These are phyloP conservation scores for Artemisia argyi DNA, from an alignment of 129 eudicot species.

Conservation along the genomic window DNA sequence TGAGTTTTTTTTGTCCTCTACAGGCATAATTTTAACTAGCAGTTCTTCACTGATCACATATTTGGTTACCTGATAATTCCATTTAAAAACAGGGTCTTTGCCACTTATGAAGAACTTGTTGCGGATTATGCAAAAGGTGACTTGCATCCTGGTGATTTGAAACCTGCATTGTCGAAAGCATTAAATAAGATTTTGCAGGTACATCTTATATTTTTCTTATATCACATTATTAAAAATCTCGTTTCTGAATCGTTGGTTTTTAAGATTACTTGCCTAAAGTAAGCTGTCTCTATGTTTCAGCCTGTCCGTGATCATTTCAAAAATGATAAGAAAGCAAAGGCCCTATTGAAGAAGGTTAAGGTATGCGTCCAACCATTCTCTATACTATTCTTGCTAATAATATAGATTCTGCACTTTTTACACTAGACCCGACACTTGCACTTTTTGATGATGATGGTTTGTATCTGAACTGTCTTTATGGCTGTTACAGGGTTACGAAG, in stretches of 20 bases:
- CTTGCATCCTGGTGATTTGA: conserved; percentile 55
- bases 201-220: too few species aligned
- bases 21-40: not conserved
- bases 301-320: not conserved
- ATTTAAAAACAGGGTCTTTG: conserved; percentile 36
- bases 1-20: conserved; percentile 18
- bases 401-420: not conserved
- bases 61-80: not conserved
- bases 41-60: not conserved
- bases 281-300: not conserved
- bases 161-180: conserved; percentile 63
- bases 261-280: not conserved
- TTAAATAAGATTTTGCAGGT: conserved; percentile 59
- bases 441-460: too few species aligned
- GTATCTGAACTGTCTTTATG: too few species aligned
- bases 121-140: conserved; percentile 53
- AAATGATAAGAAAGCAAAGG: not conserved
- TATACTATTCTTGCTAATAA: too few species aligned
- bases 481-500: too few species aligned
- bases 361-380: not conserved
- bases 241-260: not conserved
- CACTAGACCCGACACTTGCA: not conserved
- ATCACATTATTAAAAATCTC: too few species aligned
- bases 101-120: conserved; percentile 39
- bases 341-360: not conserved